These are phyloP conservation scores for Arthroderma sp. DNA, from an alignment of 2,329 filamentous ascomycete genomes.

Conservation along the genomic window DNA sequence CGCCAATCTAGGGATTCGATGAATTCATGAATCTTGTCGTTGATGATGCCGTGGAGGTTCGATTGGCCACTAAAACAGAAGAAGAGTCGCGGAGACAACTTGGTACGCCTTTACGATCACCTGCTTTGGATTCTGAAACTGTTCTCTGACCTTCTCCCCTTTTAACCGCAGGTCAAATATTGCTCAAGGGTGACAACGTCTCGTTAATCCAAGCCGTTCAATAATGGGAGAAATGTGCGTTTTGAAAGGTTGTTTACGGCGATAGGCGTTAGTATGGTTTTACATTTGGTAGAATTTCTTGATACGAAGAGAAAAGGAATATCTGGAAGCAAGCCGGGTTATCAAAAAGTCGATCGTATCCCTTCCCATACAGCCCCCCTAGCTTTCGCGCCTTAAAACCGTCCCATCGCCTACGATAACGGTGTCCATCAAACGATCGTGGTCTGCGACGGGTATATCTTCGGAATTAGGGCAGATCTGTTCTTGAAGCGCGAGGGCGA, in stretches of 20 bases:
- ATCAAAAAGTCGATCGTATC: not conserved
- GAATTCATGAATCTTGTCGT: slow-evolving; percentile 99
- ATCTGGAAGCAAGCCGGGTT: not conserved
- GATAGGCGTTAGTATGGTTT: slow-evolving; percentile 6
- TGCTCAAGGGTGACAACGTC: slow-evolving; percentile 81
- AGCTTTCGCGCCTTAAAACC: slow-evolving; percentile 22
- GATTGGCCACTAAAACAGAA: slow-evolving; percentile 66
- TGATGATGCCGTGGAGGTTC: slow-evolving; percentile 89
- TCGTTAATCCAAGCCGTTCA: slow-evolving; percentile 56
- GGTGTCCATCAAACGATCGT: slow-evolving; percentile 71
- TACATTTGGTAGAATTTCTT: slow-evolving; percentile 1
- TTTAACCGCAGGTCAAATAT: slow-evolving; percentile 53
- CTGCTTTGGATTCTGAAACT: slow-evolving; percentile 8
- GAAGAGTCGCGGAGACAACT: slow-evolving; percentile 65
- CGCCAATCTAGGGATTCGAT: slow-evolving; percentile 66
- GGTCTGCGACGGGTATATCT: slow-evolving; percentile 57
- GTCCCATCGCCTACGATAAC: slow-evolving; percentile 59
- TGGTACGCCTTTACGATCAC: slow-evolving; percentile 41
- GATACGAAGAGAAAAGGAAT: not conserved
- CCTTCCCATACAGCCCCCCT: not conserved
- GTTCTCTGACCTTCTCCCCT: not conserved
- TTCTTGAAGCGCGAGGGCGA: slow-evolving; percentile 73
- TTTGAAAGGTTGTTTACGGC: slow-evolving; percentile 2
- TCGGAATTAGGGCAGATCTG: slow-evolving; percentile 59
- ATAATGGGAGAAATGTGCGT: slow-evolving; percentile 13